Evolutionary conservation across 2,329 filamentous ascomycete genomes (phyloP).

Genomic region (Phialophora tarda): DNA sequence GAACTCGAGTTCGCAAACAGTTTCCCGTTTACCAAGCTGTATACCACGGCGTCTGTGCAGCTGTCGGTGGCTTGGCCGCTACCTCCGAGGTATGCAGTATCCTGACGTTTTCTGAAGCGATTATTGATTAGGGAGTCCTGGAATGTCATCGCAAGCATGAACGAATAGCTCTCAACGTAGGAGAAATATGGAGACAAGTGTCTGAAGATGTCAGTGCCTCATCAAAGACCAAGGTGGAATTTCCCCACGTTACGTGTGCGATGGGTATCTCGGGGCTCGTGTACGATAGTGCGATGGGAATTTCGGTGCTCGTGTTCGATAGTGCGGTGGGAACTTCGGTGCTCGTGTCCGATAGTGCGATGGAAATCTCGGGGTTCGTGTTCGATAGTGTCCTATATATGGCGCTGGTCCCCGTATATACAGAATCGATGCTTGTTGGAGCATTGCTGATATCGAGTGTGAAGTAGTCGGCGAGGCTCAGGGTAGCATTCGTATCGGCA

Average conservation of each 20-base stretch:
- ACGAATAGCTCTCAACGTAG: slow-evolving; percentile 22
- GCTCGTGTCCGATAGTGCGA: neutral
- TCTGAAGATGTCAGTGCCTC: slow-evolving; percentile 6
- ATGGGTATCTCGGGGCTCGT: slow-evolving; percentile 2
- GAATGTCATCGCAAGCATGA: slow-evolving; percentile 21
- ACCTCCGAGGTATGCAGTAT: slow-evolving; percentile 24
- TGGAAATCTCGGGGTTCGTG: neutral
- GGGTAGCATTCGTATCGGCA: slow-evolving; percentile 25
- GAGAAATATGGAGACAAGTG: slow-evolving; percentile 20
- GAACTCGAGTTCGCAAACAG: slow-evolving; percentile 34
- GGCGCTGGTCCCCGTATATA: slow-evolving; percentile 27
- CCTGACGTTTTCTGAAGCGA: slow-evolving; percentile 23
- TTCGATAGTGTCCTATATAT: slow-evolving; percentile 20
- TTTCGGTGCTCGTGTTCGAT: slow-evolving; percentile 10
- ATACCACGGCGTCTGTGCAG: slow-evolving; percentile 32
- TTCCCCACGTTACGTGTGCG: slow-evolving; percentile 8
- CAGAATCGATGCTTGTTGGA: slow-evolving; percentile 33
- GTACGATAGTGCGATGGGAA: slow-evolving; percentile 15
- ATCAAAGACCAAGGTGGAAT: neutral
- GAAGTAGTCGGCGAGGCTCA: slow-evolving; percentile 31
- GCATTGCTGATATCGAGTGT: slow-evolving; percentile 34
- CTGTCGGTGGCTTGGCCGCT: slow-evolving; percentile 28
- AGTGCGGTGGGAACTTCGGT: neutral
- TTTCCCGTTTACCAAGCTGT: slow-evolving; percentile 35
- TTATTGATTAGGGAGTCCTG: slow-evolving; percentile 15